phyloP scores from a whole-genome alignment of 139 green algal genomes.

The Chlorella ohadii region DNA sequence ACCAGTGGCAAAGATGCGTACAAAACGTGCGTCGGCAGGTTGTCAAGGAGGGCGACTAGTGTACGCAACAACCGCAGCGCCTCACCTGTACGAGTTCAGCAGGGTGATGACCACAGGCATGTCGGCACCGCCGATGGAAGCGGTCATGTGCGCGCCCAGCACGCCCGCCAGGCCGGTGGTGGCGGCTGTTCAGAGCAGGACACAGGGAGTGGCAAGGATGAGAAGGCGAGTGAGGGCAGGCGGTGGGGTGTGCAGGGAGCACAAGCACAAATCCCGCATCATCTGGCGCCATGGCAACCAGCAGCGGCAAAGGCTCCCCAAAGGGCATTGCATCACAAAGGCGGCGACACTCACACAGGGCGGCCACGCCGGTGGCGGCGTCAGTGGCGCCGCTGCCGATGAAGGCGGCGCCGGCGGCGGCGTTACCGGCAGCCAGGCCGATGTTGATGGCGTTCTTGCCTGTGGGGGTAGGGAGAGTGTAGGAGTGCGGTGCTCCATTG shows the following conservation, averaged over 20 bases:
- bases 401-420: constrained; percentile 61
- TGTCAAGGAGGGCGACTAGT: no score
- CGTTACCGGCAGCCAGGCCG: constrained; percentile 53
- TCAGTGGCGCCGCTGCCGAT: constrained; percentile 58
- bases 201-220: no score
- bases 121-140: constrained; percentile 86
- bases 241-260: no score
- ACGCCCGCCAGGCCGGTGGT: constrained; percentile 72
- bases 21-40: no score
- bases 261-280: no score
- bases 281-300: no score
- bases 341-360: constrained; percentile 44
- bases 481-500: neutral
- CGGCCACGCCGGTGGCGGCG: constrained; percentile 50
- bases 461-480: neutral
- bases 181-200: constrained; percentile 11
- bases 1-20: no score
- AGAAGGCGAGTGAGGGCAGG: no score
- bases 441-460: constrained; percentile 85
- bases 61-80: no score
- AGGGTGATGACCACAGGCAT: constrained; percentile 95
- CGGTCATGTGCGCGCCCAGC: constrained; percentile 86
- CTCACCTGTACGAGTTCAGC: constrained; percentile 81
- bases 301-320: no score
- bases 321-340: no score